phyloP scores from a whole-genome alignment of 345 rosid genomes.

The Melaleuca quinquenervia region DNA sequence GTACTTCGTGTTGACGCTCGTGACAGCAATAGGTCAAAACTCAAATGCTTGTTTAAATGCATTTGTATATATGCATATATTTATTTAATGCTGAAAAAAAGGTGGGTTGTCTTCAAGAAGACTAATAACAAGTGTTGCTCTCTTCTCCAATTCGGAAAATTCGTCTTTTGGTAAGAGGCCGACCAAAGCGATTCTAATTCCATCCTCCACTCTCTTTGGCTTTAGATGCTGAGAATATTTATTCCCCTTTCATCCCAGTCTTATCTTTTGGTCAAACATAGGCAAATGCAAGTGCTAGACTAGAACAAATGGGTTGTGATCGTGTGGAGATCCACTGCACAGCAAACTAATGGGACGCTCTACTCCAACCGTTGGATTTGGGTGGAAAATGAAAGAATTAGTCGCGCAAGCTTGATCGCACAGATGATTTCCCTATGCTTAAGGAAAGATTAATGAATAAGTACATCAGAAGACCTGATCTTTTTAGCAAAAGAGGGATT shows the following conservation, averaged over 20 bases:
- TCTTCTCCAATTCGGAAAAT: neutral
- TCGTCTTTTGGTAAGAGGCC: slow-evolving; percentile 11
- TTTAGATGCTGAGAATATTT: neutral
- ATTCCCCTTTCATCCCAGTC: neutral
- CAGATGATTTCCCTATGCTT: neutral
- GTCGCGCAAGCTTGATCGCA: neutral
- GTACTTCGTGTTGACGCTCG: slow-evolving; percentile 3
- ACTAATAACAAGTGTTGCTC: neutral
- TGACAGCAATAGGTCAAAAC: neutral
- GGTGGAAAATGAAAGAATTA: neutral
- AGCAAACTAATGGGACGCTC: neutral
- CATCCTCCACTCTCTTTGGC: slow-evolving; percentile 9
- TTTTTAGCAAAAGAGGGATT: neutral
- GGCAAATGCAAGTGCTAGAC: neutral
- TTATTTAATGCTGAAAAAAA: neutral
- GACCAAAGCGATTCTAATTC: slow-evolving; percentile 18
- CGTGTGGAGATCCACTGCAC: neutral
- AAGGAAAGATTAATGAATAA: neutral
- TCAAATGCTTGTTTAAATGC: neutral
- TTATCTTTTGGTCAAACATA: slow-evolving; percentile 2
- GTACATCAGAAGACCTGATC: neutral
- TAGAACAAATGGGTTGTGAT: neutral
- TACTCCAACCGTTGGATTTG: neutral
- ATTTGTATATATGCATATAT: neutral
- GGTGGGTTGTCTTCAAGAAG: neutral